These are phyloP conservation scores for Brassica hybrid DNA, from an alignment of 441 rosid genomes.

Conservation along the genomic window DNA sequence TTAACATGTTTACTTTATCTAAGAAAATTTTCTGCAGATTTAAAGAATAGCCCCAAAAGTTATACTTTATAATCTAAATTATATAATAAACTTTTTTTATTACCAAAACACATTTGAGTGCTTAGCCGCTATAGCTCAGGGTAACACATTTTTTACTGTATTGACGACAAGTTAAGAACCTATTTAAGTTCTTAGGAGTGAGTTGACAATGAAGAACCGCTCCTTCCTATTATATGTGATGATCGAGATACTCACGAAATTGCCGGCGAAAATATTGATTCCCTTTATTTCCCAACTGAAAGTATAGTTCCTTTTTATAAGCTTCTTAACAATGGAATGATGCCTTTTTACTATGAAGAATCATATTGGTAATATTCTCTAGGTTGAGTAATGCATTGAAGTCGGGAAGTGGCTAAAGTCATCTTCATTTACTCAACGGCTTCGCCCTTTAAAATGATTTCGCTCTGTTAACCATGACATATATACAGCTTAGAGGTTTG, in stretches of 20 bases:
- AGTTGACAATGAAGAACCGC: neutral
- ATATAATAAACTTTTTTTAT: neutral
- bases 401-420: slow-evolving; percentile 34
- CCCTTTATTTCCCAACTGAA: too few relatives aligned
- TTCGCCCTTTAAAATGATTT: slow-evolving; percentile 7
- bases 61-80: neutral
- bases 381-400: slow-evolving; percentile 44
- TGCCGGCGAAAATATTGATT: too few relatives aligned
- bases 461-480: neutral
- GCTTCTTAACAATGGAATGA: too few relatives aligned
- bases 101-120: too few relatives aligned
- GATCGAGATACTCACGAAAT: too few relatives aligned
- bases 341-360: too few relatives aligned
- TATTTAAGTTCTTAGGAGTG: neutral
- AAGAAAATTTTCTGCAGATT: neutral
- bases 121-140: neutral
- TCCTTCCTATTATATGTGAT: too few relatives aligned
- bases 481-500: too few relatives aligned
- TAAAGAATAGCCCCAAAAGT: neutral
- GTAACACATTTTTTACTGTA: neutral
- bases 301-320: too few relatives aligned
- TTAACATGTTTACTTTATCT: neutral
- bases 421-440: neutral
- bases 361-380: neutral
- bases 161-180: neutral